Base-by-base conservation (phyloP, 2,329 filamentous ascomycete genomes). In the Magnaporthales sp. region DNA sequence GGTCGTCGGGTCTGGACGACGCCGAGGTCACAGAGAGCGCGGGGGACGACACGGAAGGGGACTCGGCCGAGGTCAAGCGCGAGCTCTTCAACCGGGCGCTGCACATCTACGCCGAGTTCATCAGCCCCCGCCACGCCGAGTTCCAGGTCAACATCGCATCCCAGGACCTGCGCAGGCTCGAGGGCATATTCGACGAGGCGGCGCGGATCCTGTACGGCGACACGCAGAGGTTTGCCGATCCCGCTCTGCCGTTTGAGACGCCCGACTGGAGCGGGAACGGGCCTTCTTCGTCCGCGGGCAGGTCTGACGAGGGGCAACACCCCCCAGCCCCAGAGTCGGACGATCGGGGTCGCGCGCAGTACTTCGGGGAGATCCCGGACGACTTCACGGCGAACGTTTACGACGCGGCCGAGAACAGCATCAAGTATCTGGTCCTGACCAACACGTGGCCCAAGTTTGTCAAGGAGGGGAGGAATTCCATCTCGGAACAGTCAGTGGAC, bases 121-220 rank as follows among this genome's bases (percentile, higher is more conserved):
- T 90, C 74, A 85, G 84, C 71, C 80, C 83, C 2, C 79, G 80
- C 9, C 84, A 86, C 66, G 87, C 89, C 67, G 84, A 87, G 67
- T 90, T 90, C 70, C 87, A 87, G 60, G 81, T 91, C 76, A 91
- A 91, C 73, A 80, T 91, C 38, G 86, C 87, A 1, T 85, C 83
- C 1, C 74, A 79, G 22, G 81, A 88, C 56, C 82, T 85, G 66
- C 80, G 79, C 68, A 78, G 79, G 38, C 80, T 90, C 0, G 81
- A 87, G 58, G 71, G 70, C 3, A 76, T 89, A 22, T 90, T 91
- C 69, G 84, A 86, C 69, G 72, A 74, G 4, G 81, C 86, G 0
- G 83, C 85, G 65, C 71, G 81, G 71, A 74, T 79, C 71, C 69
- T 83, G 68, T 77, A 77, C 4, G 56, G 56, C 24, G 56, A 60